Conservation (phyloP, 2,329 filamentous ascomycete species). For the Aspergillus viridinutans region DNA sequence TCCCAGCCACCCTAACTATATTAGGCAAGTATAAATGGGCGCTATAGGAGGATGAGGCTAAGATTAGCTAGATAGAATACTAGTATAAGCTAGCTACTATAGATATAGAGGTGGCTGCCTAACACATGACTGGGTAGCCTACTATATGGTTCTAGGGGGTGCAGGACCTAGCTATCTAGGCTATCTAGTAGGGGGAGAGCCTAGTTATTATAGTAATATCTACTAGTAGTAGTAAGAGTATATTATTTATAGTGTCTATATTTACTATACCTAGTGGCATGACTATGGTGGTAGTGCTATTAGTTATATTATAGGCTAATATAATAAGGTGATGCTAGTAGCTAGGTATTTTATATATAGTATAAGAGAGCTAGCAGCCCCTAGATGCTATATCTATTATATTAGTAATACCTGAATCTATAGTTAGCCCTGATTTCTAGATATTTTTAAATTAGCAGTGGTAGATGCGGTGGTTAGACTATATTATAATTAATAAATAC, state of each 20-base stretch:
- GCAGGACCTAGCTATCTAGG: not conserved
- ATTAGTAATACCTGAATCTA: conserved; percentile 7
- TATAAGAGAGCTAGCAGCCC: conserved; percentile 6
- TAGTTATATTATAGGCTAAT: not conserved
- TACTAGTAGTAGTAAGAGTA: not conserved
- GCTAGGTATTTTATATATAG: not conserved
- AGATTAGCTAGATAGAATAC: not conserved
- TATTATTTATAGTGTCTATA: conserved; percentile 6
- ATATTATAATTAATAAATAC: conserved; percentile 8
- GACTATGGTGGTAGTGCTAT: not conserved
- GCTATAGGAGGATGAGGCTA: conserved; percentile 1
- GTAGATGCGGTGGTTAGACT: not conserved
- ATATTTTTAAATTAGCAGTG: not conserved
- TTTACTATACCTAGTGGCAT: not conserved
- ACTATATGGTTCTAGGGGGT: not conserved
- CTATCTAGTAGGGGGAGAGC: conserved; percentile 2
- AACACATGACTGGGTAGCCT: not conserved
- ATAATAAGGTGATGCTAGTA: not conserved
- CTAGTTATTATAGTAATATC: not conserved
- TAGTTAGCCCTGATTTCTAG: not conserved
- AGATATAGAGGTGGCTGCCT: not conserved
- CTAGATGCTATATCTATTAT: conserved; percentile 5
- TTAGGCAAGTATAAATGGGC: not conserved
- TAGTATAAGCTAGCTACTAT: not conserved
- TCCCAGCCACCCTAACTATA: too few relatives aligned